Conservation (phyloP, 2,329 filamentous ascomycete genomes). For the Phymatotrichopsis omnivora region DNA sequence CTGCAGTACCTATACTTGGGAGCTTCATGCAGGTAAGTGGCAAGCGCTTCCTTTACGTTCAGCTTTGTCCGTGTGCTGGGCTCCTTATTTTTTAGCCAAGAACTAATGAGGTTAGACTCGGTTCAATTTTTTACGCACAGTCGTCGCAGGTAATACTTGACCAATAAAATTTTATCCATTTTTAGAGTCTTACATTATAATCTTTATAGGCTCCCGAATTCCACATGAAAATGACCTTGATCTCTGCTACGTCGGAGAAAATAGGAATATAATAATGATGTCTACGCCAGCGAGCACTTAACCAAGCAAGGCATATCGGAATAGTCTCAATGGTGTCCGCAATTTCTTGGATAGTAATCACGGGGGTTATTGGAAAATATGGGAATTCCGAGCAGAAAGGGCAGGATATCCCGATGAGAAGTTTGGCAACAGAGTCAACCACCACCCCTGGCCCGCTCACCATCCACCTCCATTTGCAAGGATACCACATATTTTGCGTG, state of each 20-base stretch:
- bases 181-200: too few species aligned
- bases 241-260: slow-evolving; percentile 87
- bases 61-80: too few species aligned
- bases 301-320: slow-evolving; percentile 85
- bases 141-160: too few species aligned
- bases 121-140: too few species aligned
- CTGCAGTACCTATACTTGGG: too few species aligned
- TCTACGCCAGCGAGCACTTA: slow-evolving; percentile 86
- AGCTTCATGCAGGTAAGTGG: too few species aligned
- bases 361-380: slow-evolving; percentile 78
- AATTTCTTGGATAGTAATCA: slow-evolving; percentile 81
- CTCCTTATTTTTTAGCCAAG: too few species aligned
- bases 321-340: slow-evolving; percentile 78
- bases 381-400: slow-evolving; percentile 95
- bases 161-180: background rate
- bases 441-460: slow-evolving; percentile 95
- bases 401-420: slow-evolving; percentile 89
- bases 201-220: slow-evolving; percentile 67
- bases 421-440: slow-evolving; percentile 73
- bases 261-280: slow-evolving; percentile 57
- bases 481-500: slow-evolving; percentile 78
- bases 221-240: slow-evolving; percentile 75
- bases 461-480: slow-evolving; percentile 89
- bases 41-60: too few species aligned
- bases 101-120: too few species aligned